These are phyloP conservation scores for Hordeum marinum DNA, from an alignment of 176 grass and related monocot genomes.

Conservation along the genomic window DNA sequence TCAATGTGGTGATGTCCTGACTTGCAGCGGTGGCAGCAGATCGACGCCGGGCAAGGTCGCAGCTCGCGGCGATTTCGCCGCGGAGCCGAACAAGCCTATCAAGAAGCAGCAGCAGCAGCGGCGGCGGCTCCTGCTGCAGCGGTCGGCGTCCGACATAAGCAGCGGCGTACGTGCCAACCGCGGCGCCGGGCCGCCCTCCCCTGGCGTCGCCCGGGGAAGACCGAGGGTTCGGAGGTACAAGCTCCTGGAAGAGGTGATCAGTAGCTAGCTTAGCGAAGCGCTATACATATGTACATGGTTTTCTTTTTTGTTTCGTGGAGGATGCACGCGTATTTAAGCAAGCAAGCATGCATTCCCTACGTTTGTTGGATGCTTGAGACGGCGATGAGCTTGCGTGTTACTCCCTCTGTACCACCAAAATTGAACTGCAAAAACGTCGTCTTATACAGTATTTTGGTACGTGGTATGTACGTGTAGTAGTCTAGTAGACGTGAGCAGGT, in stretches of 20 bases:
- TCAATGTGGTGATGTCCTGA: neutral
- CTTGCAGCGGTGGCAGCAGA: neutral
- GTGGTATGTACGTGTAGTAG: too few relatives aligned
- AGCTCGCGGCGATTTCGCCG: conserved; percentile 44
- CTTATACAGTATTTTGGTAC: too few relatives aligned
- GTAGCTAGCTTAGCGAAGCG: neutral
- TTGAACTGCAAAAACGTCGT: too few relatives aligned
- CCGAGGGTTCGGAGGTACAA: conserved; percentile 79
- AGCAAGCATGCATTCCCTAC: neutral
- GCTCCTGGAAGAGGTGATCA: conserved; percentile 86
- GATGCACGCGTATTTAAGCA: neutral
- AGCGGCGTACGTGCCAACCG: conserved; percentile 39
- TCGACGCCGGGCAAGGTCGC: conserved; percentile 40
- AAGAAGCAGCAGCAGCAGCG: conserved; percentile 61
- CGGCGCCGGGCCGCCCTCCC: conserved; percentile 29
- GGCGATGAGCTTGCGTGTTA: too few relatives aligned
- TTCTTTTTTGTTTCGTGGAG: neutral
- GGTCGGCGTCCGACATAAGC: conserved; percentile 62
- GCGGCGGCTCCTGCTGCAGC: conserved; percentile 40
- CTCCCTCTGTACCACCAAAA: too few relatives aligned
- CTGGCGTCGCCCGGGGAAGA: conserved; percentile 45
- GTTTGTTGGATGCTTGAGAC: too few relatives aligned
- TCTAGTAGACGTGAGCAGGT: too few relatives aligned
- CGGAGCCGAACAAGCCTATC: conserved; percentile 67
- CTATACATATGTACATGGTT: neutral